A percentile compares a stretch with the other conserved stretches of the same genome.
Evolutionary conservation across 306 rosid species (phyloP).

Genomic region (Pyrus betulifolia): DNA sequence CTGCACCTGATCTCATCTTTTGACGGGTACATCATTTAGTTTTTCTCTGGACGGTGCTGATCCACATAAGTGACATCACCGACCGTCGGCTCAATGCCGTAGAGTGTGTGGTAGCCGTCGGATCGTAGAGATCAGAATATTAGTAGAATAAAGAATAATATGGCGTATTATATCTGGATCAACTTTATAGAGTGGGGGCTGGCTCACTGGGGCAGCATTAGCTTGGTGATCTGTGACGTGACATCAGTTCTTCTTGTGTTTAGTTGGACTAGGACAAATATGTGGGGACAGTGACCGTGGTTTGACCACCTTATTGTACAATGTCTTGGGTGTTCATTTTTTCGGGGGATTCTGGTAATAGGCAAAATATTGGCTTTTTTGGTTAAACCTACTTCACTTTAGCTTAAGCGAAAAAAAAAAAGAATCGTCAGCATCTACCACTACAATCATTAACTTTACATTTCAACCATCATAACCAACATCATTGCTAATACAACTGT

Average conservation of each 20-base stretch:
- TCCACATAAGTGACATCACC: not conserved
- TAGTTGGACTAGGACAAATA: not conserved
- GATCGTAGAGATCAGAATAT: not conserved
- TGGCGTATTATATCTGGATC: too few species aligned
- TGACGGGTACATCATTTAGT: not conserved
- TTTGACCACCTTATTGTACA: not conserved
- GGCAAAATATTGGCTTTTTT: too few species aligned
- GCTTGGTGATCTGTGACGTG: not conserved
- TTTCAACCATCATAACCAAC: too few species aligned
- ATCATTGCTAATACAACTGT: too few species aligned
- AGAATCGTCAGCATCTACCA: too few species aligned
- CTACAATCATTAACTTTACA: too few species aligned
- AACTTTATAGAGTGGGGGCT: not conserved
- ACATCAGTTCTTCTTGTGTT: not conserved
- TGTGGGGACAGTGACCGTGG: not conserved
- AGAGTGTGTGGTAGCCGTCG: not conserved
- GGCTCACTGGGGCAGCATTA: too few species aligned
- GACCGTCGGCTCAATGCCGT: not conserved
- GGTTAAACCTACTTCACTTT: too few species aligned
- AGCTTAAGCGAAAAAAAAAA: too few species aligned
- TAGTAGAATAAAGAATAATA: too few species aligned
- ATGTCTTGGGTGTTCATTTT: too few species aligned
- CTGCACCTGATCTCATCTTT: not conserved
- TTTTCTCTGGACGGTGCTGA: constrained; percentile 1
- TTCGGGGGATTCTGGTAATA: not conserved